Evolutionary conservation across 306 rosid genomes (phyloP), one percentile per base, ranked within the genome.

Genomic region (Prunus kanzakura): DNA sequence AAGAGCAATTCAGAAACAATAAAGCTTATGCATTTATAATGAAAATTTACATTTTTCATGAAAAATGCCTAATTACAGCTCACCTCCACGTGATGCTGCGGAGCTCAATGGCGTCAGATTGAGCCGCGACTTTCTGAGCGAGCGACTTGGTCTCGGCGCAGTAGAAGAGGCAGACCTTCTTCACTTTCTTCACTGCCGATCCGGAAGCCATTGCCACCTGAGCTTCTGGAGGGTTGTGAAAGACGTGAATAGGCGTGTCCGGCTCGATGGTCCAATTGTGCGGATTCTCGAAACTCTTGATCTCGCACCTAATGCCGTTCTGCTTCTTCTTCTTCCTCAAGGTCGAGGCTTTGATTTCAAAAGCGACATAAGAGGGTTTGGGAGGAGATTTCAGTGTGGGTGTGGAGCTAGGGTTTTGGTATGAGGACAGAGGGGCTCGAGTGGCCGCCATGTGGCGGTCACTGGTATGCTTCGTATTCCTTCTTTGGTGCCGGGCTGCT

Each of bases 31-130:
- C 46, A 32, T 14, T 49, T 27, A 55, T 20, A 61, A 6, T 55
- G 18, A 55, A 32, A 45, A 10, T 14, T 20, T 9, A 72, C 58
- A 43, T 20, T 1, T 57, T 57, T 4, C 14, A 11, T 11, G 63
- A 6, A 22, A 57, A 57, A 57, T 57, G 63, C 29, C 16, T 6
- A 57, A 57, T 57, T 57, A 10, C 15, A 69, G 74, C 52, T 30
- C n/a, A 92, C 97, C 96, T 86, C 97, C 97, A 95, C 23, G 72
- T 79, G 78, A 95, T 92, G 66, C 73, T 64, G 2, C 93, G 96
- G 75, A 95, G 91, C 72, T 92, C 96, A 56, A 95, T 88, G 58
- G 88, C 65, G 11, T 92, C 97, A 19, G 91, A 83, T 71, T 89
- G 86, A 2, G 92, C 79, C 0, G 99, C 92, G 60, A 92, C 83